These are phyloP conservation scores for Annulohypoxylon maeteangense DNA, from an alignment of 495 filamentous ascomycete species.

Conservation along the genomic window DNA sequence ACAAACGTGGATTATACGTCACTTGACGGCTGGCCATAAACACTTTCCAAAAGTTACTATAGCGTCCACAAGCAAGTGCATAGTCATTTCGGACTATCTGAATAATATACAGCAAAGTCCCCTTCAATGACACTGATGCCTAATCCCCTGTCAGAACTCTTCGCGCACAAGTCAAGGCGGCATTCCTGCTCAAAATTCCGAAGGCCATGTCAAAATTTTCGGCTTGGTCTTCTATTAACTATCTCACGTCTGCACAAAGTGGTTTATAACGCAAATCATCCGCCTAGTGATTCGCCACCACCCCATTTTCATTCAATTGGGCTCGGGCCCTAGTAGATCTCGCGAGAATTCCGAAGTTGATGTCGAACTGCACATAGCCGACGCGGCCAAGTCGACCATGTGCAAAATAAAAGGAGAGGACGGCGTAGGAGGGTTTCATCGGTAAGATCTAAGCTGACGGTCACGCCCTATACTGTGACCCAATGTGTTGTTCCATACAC, in stretches of 20 bases:
- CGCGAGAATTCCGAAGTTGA: conserved; percentile 40
- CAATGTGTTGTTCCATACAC: conserved; percentile 50
- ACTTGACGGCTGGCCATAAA: background rate
- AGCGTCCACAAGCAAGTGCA: conserved; percentile 36
- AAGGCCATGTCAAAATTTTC: conserved; percentile 13
- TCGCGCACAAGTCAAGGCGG: conserved; percentile 36
- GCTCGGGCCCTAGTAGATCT: conserved; percentile 44
- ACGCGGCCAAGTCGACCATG: conserved; percentile 37
- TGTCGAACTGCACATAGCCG: conserved; percentile 32
- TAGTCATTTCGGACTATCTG: conserved; percentile 47
- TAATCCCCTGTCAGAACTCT: conserved; percentile 41
- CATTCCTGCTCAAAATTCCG: conserved; percentile 30
- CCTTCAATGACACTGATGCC: conserved; percentile 41
- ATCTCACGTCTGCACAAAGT: conserved; percentile 36
- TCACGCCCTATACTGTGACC: conserved; percentile 46
- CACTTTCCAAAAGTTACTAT: conserved; percentile 1
- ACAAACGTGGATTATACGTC: conserved; percentile 13
- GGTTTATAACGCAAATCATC: conserved; percentile 17
- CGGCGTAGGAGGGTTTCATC: conserved; percentile 48
- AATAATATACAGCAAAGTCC: conserved; percentile 53
- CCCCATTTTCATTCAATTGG: conserved; percentile 11
- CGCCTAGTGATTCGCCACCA: conserved; percentile 12
- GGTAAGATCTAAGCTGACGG: conserved; percentile 43
- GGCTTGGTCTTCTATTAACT: conserved; percentile 41
- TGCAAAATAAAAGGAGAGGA: conserved; percentile 58